Evolutionary conservation across 208 protist genomes (phyloP).

Genomic region (Acanthamoeba quina): DNA sequence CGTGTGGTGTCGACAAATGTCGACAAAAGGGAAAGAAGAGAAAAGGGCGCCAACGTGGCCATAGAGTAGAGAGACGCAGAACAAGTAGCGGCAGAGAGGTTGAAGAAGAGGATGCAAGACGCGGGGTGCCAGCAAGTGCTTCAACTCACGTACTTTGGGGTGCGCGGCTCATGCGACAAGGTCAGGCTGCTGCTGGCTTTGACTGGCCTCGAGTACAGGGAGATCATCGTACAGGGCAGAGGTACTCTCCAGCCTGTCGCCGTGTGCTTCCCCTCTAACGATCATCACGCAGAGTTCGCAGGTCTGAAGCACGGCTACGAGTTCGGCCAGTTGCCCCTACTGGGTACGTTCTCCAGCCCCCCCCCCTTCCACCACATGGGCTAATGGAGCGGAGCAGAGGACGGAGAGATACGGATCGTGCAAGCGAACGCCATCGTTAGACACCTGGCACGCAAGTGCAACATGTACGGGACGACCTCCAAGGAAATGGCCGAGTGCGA

Average conservation of each 20-base stretch:
- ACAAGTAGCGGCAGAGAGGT: neutral
- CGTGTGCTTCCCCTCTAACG: neutral
- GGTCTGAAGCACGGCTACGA: neutral
- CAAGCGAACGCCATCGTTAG: constrained; percentile 34
- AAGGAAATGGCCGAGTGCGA: constrained; percentile 2
- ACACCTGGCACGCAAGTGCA: constrained; percentile 15
- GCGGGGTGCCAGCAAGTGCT: neutral
- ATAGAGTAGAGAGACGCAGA: neutral
- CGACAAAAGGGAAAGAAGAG: too few species aligned
- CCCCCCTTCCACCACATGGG: too few species aligned
- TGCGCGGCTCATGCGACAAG: constrained; percentile 15
- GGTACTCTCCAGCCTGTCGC: neutral
- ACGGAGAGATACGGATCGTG: constrained; percentile 12
- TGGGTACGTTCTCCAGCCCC: neutral
- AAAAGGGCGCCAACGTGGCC: too few species aligned
- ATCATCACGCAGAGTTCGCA: neutral
- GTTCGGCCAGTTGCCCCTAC: neutral
- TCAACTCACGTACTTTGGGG: constrained; percentile 46
- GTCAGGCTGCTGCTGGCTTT: neutral
- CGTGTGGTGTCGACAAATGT: too few species aligned
- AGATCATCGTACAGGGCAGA: neutral
- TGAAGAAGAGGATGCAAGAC: neutral
- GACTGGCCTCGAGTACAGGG: neutral
- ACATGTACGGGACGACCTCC: neutral
- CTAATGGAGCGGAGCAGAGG: neutral